Conservation (phyloP, 257 asterid species). For the Solanum arcanum region DNA sequence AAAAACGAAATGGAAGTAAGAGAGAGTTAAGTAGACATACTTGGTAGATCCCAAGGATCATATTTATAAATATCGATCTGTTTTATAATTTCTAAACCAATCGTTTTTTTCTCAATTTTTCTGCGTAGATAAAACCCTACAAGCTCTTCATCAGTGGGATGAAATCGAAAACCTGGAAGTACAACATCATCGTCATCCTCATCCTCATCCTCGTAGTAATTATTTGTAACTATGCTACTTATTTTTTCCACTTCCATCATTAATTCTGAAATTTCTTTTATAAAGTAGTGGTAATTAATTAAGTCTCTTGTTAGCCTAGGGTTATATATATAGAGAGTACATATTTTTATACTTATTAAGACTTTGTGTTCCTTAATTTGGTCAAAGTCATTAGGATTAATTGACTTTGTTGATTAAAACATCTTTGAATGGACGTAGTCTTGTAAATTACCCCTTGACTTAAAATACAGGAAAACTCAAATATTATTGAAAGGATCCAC, state of each 20-base stretch:
- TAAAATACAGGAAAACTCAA: neutral
- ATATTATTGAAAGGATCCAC: neutral
- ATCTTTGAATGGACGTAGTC: neutral
- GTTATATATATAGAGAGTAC: neutral
- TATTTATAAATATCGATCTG: conserved; percentile 38
- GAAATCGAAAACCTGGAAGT: conserved; percentile 47
- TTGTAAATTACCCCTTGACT: neutral
- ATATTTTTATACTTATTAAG: neutral
- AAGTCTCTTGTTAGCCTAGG: neutral
- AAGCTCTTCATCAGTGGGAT: conserved; percentile 44
- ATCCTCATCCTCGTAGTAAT: neutral
- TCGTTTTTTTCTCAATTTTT: conserved; percentile 22
- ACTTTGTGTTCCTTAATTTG: neutral
- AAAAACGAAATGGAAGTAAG: neutral
- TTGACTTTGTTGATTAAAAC: neutral
- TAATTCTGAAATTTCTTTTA: neutral
- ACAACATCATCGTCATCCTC: conserved; percentile 3
- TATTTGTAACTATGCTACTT: neutral
- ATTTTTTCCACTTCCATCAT: conserved; percentile 10
- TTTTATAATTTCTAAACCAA: conserved; percentile 23
- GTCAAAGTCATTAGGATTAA: neutral
- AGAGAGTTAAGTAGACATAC: conserved; percentile 7
- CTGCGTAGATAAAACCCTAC: conserved; percentile 38
- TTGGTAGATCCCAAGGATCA: conserved; percentile 56
- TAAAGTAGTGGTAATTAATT: neutral